Base-by-base conservation (phyloP, 108 stramenopile species). In the Fistulifera solaris region DNA sequence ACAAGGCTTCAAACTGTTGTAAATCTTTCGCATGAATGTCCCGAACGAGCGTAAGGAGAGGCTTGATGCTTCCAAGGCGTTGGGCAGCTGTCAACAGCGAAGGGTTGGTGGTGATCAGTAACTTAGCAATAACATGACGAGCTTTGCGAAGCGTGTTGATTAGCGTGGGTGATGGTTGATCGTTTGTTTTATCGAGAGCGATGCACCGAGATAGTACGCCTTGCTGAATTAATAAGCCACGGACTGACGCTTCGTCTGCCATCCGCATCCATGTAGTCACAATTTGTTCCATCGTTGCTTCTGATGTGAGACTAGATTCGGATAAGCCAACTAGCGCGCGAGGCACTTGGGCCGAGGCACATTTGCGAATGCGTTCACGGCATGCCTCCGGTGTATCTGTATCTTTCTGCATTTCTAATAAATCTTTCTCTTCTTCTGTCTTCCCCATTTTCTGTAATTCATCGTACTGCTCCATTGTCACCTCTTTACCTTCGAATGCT, bases 381-480 rank as follows among this genome's bases (percentile, higher is more conserved):
- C 88, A 87, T 21, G 75, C 66, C 15, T 70, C 69, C 0, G 62
- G 55, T 17, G 69, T 65, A 61, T 94, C 93, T 42, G 77, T 65
- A 52, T 76, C 79, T 23, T 62, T 63, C 28, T 71, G 70, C 16
- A 58, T 61, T 15, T 85, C 79, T 11, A 68, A 61, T 11, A 70
- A 39, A 15, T 85, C 80, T 35, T 90, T 89, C 62, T 92, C 85
- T 59, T 92, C 83, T 43, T 78, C 66, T 47, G 87, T 90, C 54
- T 90, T 89, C 27, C 80, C 80, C 68, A 94, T 61, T 21, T 61
- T 42, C 63, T 93, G 85, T 10, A 98, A 65, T 71, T 98, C 83
- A 64, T 96, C 94, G 64, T 96, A 98, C 70, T 98, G 94, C 58
- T 98, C 97, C 68, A 81, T 74, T 16, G 94, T 89, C 7, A 96